Evolutionary conservation across 2,329 filamentous ascomycete genomes (phyloP).

Genomic region (Ilyonectria robusta): DNA sequence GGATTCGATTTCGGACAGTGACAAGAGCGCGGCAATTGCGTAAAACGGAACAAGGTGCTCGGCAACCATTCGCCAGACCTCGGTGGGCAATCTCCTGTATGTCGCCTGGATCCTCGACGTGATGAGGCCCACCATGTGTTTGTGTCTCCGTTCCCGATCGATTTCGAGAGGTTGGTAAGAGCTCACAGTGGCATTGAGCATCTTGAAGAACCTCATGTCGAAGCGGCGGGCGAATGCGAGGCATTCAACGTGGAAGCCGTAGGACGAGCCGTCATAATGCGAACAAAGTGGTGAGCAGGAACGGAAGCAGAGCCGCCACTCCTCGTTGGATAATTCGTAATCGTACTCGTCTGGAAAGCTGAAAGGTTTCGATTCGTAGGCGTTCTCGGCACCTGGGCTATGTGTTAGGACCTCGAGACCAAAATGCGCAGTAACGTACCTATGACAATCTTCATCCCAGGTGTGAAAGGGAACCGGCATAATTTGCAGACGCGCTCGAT

Average conservation of each 20-base stretch:
- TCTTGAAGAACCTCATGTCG: constrained; percentile 10
- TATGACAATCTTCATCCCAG: constrained; percentile 24
- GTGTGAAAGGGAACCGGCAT: constrained; percentile 34
- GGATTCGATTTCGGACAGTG: neutral
- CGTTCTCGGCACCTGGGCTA: neutral
- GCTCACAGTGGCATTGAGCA: constrained; percentile 18
- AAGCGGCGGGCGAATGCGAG: constrained; percentile 20
- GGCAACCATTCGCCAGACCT: constrained; percentile 22
- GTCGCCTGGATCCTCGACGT: neutral
- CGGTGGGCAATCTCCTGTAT: constrained; percentile 18
- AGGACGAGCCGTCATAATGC: neutral
- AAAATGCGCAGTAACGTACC: constrained; percentile 8
- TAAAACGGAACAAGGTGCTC: constrained; percentile 26
- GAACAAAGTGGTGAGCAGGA: no score
- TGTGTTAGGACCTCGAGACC: neutral
- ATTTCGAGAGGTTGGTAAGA: constrained; percentile 30
- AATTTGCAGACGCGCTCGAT: constrained; percentile 34
- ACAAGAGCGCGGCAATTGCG: constrained; percentile 24
- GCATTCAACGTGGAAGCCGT: constrained; percentile 31
- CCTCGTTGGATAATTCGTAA: no score
- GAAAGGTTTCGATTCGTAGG: no score
- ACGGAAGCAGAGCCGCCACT: no score
- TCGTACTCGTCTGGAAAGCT: no score
- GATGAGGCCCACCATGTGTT: constrained; percentile 23
- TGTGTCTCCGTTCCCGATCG: constrained; percentile 22